These are phyloP conservation scores for Cytospora mali DNA, from an alignment of 2,329 filamentous ascomycete genomes.

Conservation along the genomic window DNA sequence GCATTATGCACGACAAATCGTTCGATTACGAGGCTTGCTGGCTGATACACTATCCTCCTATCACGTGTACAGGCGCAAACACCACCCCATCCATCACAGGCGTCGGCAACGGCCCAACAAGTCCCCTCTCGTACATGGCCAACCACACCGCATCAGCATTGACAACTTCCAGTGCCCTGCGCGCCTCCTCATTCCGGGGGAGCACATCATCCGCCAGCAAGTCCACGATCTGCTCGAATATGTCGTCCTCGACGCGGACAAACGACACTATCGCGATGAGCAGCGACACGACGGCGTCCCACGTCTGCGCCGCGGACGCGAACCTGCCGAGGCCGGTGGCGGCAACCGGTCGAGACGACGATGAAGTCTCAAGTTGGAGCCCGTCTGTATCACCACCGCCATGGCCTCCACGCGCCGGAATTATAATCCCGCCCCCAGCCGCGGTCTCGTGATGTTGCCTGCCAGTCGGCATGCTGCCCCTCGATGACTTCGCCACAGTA, in stretches of 20 bases:
- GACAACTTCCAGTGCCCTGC: slow-evolving; percentile 60
- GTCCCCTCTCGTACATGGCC: slow-evolving; percentile 52
- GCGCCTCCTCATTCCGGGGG: slow-evolving; percentile 50
- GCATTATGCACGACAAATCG: background rate
- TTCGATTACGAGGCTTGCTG: too few species aligned
- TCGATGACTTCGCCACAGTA: background rate
- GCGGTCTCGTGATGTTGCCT: slow-evolving; percentile 11
- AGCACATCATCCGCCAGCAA: slow-evolving; percentile 59
- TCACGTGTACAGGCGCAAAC: slow-evolving; percentile 37
- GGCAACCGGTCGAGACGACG: slow-evolving; percentile 3
- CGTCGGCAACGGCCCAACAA: slow-evolving; percentile 40
- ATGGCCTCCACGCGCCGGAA: slow-evolving; percentile 39
- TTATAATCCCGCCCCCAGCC: slow-evolving; percentile 33
- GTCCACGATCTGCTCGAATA: slow-evolving; percentile 72
- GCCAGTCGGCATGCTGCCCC: slow-evolving; percentile 12
- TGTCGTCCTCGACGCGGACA: slow-evolving; percentile 66
- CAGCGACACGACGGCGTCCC: slow-evolving; percentile 63
- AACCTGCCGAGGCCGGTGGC: slow-evolving; percentile 56
- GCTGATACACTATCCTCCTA: background rate
- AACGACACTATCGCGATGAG: slow-evolving; percentile 63
- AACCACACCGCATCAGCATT: slow-evolving; percentile 82
- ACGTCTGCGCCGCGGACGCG: slow-evolving; percentile 63
- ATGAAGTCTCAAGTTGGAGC: slow-evolving; percentile 23
- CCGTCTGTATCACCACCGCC: slow-evolving; percentile 19
- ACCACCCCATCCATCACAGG: slow-evolving; percentile 48